Evolutionary conservation across 164 flowering plant genomes (phyloP).

Genomic region (Akebia trifoliata): DNA sequence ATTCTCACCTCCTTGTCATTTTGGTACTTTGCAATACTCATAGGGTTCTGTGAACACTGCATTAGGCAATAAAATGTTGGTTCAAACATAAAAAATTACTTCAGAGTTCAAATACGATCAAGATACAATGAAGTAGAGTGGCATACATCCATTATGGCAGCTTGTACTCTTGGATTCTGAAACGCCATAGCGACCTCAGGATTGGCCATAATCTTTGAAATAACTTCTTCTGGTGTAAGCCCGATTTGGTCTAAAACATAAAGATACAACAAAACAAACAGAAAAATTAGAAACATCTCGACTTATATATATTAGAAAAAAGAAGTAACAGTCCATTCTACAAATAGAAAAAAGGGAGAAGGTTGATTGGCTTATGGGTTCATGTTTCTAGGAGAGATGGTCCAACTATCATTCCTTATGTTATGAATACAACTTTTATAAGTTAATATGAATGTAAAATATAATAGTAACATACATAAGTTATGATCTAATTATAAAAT

Average conservation of each 20-base stretch:
- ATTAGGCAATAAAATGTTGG: slow-evolving; percentile 20
- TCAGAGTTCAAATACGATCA: no score
- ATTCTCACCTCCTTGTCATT: slow-evolving; percentile 86
- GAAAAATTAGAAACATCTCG: neutral
- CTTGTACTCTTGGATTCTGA: slow-evolving; percentile 95
- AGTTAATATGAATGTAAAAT: no score
- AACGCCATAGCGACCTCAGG: slow-evolving; percentile 97
- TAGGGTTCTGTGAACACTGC: slow-evolving; percentile 94
- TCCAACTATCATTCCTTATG: no score
- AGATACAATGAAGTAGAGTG: no score
- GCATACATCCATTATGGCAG: slow-evolving; percentile 96
- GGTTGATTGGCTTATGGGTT: no score
- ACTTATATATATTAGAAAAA: neutral
- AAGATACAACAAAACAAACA: neutral
- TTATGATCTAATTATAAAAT: no score
- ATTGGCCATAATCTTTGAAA: slow-evolving; percentile 91
- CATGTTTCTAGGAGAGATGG: no score
- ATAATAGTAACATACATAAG: no score
- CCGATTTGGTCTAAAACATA: slow-evolving; percentile 78
- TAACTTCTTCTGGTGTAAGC: slow-evolving; percentile 89
- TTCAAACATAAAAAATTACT: neutral
- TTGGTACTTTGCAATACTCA: slow-evolving; percentile 82
- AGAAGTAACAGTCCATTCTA: neutral
- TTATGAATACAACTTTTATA: no score
- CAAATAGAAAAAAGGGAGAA: neutral